phyloP scores from a whole-genome alignment of 148 eudicot species.

The Camellia granthamiana region DNA sequence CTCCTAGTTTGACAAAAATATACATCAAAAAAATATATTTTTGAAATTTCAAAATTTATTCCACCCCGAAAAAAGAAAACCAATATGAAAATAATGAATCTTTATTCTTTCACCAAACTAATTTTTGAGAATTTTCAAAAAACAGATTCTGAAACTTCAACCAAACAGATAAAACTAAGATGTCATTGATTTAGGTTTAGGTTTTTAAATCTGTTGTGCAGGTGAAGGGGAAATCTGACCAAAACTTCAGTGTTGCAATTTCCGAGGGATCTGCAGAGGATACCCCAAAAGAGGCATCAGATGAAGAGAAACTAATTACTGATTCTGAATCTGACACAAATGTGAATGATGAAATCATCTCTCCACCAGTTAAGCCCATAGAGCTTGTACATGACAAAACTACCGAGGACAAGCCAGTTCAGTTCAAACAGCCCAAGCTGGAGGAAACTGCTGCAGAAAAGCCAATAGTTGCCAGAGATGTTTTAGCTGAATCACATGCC shows the following conservation, averaged over 20 bases:
- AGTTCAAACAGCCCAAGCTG: constrained; percentile 30
- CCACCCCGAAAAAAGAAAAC: too few species aligned
- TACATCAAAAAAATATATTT: too few species aligned
- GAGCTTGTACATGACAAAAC: constrained; percentile 20
- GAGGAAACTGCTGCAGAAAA: constrained; percentile 36
- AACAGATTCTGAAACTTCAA: too few species aligned
- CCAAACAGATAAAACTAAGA: too few species aligned
- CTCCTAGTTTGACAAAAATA: too few species aligned
- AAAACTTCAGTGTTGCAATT: constrained; percentile 35
- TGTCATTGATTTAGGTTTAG: too few species aligned
- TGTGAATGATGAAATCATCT: constrained; percentile 23
- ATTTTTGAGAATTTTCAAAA: too few species aligned
- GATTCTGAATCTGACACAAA: constrained; percentile 33
- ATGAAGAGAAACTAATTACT: constrained; percentile 37
- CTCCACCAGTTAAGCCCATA: constrained; percentile 17
- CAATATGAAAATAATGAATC: too few species aligned
- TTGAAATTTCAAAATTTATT: too few species aligned
- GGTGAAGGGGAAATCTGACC: constrained; percentile 63
- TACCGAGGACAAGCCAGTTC: constrained; percentile 32
- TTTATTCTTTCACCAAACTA: too few species aligned
- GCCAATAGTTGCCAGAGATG: constrained; percentile 30
- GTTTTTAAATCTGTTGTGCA: constrained; percentile 19
- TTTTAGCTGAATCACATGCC: constrained; percentile 46
- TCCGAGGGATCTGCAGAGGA: constrained; percentile 55
- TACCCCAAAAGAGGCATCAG: constrained; percentile 26